Conservation (phyloP, 2,329 filamentous ascomycete species). For the Blastomyces percursus region DNA sequence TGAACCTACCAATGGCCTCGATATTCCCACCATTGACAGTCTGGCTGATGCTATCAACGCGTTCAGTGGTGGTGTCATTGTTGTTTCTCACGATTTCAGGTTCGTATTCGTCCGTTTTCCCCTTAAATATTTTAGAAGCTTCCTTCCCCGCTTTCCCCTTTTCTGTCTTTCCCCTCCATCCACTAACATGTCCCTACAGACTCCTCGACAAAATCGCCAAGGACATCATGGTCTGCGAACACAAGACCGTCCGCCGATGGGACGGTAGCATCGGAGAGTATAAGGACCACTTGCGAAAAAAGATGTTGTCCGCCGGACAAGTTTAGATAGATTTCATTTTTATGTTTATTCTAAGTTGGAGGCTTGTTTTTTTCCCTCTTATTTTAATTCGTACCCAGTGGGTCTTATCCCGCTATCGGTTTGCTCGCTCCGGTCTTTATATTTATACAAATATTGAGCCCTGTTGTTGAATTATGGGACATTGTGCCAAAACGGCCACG, state of each 20-base stretch:
- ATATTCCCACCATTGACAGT: conserved; percentile 97
- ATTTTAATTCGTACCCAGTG: not conserved
- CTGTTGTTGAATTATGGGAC: not conserved
- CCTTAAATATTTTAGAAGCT: not conserved
- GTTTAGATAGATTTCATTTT: conserved; percentile 55
- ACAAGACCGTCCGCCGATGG: conserved; percentile 87
- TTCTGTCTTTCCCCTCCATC: not conserved
- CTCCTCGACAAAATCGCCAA: conserved; percentile 99
- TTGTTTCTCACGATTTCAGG: conserved; percentile 98
- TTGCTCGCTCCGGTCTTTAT: not conserved
- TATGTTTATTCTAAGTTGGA: not conserved
- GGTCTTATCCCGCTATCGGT: not conserved
- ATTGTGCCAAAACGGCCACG: not conserved
- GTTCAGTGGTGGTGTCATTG: conserved; percentile 90
- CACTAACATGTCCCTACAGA: conserved; percentile 41
- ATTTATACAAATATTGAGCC: too few relatives aligned
- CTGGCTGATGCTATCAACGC: conserved; percentile 96
- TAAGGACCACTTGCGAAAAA: conserved; percentile 98
- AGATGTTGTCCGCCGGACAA: conserved; percentile 84
- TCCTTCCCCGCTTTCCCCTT: not conserved
- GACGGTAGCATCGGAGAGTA: conserved; percentile 82
- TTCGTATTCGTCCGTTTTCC: conserved; percentile 39
- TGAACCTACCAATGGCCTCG: conserved; percentile 98
- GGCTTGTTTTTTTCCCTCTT: not conserved
- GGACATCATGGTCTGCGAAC: conserved; percentile 98